Base-by-base conservation (phyloP, 2,329 filamentous ascomycete species). In the Ambrosiella cleistominuta region DNA sequence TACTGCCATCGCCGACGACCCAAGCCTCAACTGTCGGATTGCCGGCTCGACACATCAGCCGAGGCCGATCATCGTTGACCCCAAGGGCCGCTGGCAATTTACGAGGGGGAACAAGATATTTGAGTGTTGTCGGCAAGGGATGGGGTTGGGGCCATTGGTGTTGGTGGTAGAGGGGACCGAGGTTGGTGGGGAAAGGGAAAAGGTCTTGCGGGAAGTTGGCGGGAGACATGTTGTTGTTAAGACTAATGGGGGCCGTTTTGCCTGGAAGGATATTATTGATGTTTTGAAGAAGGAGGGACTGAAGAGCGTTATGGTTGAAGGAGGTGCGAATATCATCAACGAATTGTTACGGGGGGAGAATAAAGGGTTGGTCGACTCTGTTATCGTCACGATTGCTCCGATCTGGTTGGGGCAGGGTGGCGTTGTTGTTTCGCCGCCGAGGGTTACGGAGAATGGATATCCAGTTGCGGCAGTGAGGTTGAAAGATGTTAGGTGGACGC, bases 301-400 rank as follows among this genome's bases (percentile, higher is more conserved):
- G 50, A 69, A 70, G 56, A 95, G 88, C 66, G 75, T 96, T 60
- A 96, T 96, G 91, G 77, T 97, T 54, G 91, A 97, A 68, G 91
- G 91, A 0, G 91, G 91, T 9, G 90, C 80, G 0, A 74, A 75
- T 9, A 81, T 96, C 39, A 88, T 97, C 66, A 94, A 93, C 66
- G 80, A 85, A 42, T 70, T 97, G 15, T 74, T 97, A n/a, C 74
- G 77, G 44, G 74, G 78, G 1, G 71, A 72, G 36, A 80, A 82
- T 64, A 73, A 79, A 13, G 64, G 68, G n/a, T 71, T 89, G 7
- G 74, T 95, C 47, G 78, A 88, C 66, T 84, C 84, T 1, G 82
- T 95, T 54, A 85, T 97, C 64, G 76, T 96, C 60, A 96, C 91
- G 0, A 82, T 96, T 65, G 89, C 91, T 2, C 91, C 91, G 7